Evolutionary conservation across 2,329 filamentous ascomycete species (phyloP).

Genomic region (Trichoderma sp.): DNA sequence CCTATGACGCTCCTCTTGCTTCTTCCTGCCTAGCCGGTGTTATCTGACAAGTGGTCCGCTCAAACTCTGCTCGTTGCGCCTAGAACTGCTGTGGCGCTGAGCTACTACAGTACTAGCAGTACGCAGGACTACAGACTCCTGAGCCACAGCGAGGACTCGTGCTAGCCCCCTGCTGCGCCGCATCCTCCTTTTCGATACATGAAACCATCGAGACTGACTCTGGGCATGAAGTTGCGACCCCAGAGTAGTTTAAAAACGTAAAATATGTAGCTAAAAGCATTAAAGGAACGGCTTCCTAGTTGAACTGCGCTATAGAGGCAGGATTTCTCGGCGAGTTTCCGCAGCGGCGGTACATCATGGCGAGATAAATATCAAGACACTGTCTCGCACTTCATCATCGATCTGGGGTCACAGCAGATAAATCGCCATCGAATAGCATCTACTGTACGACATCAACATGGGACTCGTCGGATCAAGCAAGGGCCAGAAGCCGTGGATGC

Average conservation of each 20-base stretch:
- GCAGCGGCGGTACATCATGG: neutral
- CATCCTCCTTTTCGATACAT: neutral
- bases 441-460: neutral
- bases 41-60: conserved; percentile 5
- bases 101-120: too few species aligned
- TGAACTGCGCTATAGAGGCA: neutral
- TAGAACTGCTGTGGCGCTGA: conserved; percentile 6
- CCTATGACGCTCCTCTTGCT: neutral
- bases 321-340: neutral
- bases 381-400: neutral
- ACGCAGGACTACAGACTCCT: neutral
- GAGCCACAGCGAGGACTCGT: conserved; percentile 18
- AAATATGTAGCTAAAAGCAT: neutral
- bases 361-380: neutral
- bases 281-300: neutral
- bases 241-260: neutral
- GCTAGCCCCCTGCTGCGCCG: conserved; percentile 19
- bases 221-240: neutral
- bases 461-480: neutral
- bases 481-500: conserved; percentile 28
- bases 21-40: neutral
- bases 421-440: too few species aligned
- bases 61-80: neutral
- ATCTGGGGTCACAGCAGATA: neutral
- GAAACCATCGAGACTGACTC: neutral